Percentiles rank a stretch among this genome's conserved stretches.
Conservation (phyloP, 225 moss, liverwort and hornwort species). For the Anthoceros angustus region DNA sequence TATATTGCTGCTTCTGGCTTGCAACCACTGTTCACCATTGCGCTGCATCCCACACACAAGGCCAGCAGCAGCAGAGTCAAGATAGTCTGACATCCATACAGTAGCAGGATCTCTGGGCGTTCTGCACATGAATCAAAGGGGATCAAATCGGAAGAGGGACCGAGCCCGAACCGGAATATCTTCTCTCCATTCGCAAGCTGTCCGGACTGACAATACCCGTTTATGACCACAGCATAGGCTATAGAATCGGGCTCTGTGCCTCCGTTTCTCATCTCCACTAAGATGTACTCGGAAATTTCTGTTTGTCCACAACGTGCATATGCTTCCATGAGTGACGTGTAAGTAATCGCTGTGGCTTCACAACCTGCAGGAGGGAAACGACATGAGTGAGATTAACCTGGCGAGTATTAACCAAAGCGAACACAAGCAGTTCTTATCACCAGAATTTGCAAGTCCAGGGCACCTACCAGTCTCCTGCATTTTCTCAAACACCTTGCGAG, state of each 20-base stretch:
- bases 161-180: constrained; percentile 24
- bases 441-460: background rate
- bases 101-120: background rate
- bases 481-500: constrained; percentile 34
- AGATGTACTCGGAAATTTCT: constrained; percentile 25
- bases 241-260: constrained; percentile 29
- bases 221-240: constrained; percentile 40
- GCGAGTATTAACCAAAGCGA: background rate
- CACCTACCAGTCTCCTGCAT: constrained; percentile 34
- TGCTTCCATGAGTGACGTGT: constrained; percentile 50
- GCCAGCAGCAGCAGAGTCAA: background rate
- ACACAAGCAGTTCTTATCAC: background rate
- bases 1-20: constrained; percentile 43
- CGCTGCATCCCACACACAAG: constrained; percentile 17
- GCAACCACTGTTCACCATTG: constrained; percentile 43
- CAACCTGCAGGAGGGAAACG: constrained; percentile 26
- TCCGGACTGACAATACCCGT: constrained; percentile 38
- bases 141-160: background rate
- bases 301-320: constrained; percentile 27
- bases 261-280: constrained; percentile 38
- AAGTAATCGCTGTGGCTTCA: constrained; percentile 30
- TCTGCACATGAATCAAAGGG: background rate
- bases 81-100: background rate
- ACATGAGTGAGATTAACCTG: background rate
- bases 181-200: constrained; percentile 47